Evolutionary conservation across 2,329 filamentous ascomycete genomes (phyloP).

Genomic region (Ophiosphaerella korrae): DNA sequence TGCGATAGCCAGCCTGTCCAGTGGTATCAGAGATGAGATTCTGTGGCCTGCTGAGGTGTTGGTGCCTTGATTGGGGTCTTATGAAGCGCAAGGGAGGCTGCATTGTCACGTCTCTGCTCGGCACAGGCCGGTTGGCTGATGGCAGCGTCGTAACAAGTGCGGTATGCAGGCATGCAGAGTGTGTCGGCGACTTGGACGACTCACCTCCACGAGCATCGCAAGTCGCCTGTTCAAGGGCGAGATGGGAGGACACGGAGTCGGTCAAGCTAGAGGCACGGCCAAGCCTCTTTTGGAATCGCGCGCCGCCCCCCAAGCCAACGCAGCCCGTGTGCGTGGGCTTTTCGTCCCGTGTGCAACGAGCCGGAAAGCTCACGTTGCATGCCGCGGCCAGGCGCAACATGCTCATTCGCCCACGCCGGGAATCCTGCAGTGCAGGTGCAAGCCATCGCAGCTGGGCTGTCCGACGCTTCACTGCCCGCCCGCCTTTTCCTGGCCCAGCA

Average conservation of each 20-base stretch:
- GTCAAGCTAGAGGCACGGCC: conserved; percentile 34
- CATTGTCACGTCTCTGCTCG: too few relatives aligned
- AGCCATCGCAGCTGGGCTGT: conserved; percentile 22
- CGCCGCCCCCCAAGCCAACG: conserved; percentile 20
- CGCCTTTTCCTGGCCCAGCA: conserved; percentile 25
- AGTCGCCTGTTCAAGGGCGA: background rate
- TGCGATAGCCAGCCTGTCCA: too few relatives aligned
- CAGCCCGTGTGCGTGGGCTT: conserved; percentile 22
- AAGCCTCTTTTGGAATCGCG: conserved; percentile 22
- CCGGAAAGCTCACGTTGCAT: conserved; percentile 13
- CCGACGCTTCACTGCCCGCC: conserved; percentile 25
- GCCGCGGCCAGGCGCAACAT: conserved; percentile 4
- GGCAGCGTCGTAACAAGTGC: too few relatives aligned
- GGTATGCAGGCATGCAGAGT: background rate
- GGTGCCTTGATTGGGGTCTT: too few relatives aligned
- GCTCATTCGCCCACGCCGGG: conserved; percentile 17
- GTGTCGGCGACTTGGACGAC: conserved; percentile 1
- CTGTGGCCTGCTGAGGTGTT: too few relatives aligned
- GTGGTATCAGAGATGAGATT: too few relatives aligned
- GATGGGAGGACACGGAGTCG: conserved; percentile 30
- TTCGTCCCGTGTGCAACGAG: conserved; percentile 19
- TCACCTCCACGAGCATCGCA: conserved; percentile 15
- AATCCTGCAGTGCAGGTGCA: conserved; percentile 20
- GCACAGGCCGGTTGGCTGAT: too few relatives aligned
- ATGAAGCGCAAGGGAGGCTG: too few relatives aligned